Evolutionary conservation across 768 basidiomycete species (phyloP), one percentile per base, ranked within the genome.

Genomic region (Termitomyces sp.): DNA sequence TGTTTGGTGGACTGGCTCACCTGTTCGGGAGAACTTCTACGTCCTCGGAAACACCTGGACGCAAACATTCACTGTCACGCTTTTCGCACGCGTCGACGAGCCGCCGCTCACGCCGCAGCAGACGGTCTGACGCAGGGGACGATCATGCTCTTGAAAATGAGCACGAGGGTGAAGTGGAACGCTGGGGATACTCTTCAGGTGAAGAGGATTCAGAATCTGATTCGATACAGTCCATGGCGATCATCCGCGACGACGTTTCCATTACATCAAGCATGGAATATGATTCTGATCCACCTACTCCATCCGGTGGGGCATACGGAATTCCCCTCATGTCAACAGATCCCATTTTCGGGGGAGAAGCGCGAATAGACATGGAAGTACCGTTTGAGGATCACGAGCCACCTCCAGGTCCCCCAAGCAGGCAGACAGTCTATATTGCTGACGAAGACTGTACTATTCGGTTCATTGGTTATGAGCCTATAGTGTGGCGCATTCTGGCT

Each of bases 121-220:
- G 81, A 51, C 77, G 73, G 49, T 86, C 85, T 14, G 80, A 81
- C 19, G 76, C 72, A 30, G 81, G 76, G 23, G 86, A 86, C 6
- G 85, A 88, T 32, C 71, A 84, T 66, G 84, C 77, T 21, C 59
- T 82, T 5, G 81, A 73, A 28, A 75, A 72, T 11, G 85, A 79
- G 3, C 80, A 81, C 27, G 83, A 83, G 39, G 78, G 74, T 56
- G 55, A 57, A 30, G 82, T 85, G 43, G 89, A 92, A 61, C 80
- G 90, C n/a, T 94, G 92, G 92, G 92, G 92, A 4, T 94, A 94
- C 70, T 85, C 88, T n/a, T 93, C 92, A 3, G 89, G 83, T 23
- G 92, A 94, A 65, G 89, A 88, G 63, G 82, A 83, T 23, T 76
- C 75, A 21, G 76, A 80, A 12, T 73, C 70, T 25, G 79, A 76